Conservation (phyloP, 2,329 filamentous ascomycete genomes). For the Apiospora kogelbergensis region DNA sequence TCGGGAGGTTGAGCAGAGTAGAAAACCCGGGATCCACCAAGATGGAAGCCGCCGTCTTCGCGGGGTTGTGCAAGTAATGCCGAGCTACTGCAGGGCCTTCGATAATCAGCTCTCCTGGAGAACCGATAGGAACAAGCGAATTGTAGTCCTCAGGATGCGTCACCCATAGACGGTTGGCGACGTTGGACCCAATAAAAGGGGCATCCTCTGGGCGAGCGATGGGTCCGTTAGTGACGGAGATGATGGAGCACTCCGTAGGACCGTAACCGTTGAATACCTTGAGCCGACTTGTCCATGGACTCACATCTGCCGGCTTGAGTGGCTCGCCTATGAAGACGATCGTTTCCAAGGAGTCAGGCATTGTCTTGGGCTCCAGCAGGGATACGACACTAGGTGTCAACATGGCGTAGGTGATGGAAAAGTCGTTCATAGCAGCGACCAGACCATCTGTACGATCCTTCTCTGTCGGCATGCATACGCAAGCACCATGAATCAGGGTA, state of each 20-base stretch:
- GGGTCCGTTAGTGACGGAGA: constrained; percentile 30
- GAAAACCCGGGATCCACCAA: too few species aligned
- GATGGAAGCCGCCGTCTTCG: constrained; percentile 39
- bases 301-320: not conserved
- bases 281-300: not conserved
- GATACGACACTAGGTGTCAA: constrained; percentile 9
- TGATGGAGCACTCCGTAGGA: constrained; percentile 26
- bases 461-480: constrained; percentile 7
- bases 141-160: constrained; percentile 25
- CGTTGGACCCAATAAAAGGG: constrained; percentile 33
- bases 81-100: constrained; percentile 35
- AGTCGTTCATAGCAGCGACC: constrained; percentile 1
- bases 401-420: not conserved
- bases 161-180: constrained; percentile 35
- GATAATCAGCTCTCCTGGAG: constrained; percentile 19
- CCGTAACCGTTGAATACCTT: not conserved
- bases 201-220: constrained; percentile 28
- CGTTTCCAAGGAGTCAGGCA: constrained; percentile 10
- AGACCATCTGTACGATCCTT: constrained; percentile 7
- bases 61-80: constrained; percentile 39
- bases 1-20: too few species aligned
- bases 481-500: constrained; percentile 2
- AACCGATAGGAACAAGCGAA: constrained; percentile 17
- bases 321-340: not conserved
- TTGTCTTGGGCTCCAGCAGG: not conserved